Evolutionary conservation across 179 eudicot genomes (phyloP).

Genomic region (Spinacia oleracea): DNA sequence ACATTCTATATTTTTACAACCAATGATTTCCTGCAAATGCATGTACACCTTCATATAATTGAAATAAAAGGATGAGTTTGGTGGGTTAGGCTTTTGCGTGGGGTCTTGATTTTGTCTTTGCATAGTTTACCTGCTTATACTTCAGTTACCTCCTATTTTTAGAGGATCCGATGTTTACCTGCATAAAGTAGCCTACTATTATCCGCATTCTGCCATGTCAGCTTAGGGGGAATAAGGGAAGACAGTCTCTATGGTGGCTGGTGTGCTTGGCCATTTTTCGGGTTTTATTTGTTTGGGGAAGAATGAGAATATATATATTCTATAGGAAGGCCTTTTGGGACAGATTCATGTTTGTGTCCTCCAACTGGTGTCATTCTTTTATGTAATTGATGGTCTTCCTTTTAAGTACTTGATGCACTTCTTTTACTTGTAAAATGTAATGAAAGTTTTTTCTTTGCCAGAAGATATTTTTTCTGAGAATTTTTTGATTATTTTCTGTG

Average conservation of each 20-base stretch:
- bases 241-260: background rate
- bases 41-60: background rate
- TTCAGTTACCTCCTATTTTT: background rate
- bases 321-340: background rate
- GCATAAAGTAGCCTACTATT: background rate
- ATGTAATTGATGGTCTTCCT: background rate
- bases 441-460: background rate
- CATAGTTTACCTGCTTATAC: background rate
- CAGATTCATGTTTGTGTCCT: background rate
- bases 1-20: background rate
- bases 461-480: background rate
- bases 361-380: background rate
- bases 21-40: background rate
- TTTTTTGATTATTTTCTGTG: background rate
- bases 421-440: background rate
- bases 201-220: background rate
- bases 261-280: background rate
- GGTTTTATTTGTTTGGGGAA: background rate
- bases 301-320: background rate
- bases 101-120: background rate
- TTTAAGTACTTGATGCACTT: background rate
- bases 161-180: background rate
- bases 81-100: background rate
- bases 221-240: background rate
- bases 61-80: background rate